Conservation (phyloP, 495 filamentous ascomycete species). For the Tuber microsphaerosporum region DNA sequence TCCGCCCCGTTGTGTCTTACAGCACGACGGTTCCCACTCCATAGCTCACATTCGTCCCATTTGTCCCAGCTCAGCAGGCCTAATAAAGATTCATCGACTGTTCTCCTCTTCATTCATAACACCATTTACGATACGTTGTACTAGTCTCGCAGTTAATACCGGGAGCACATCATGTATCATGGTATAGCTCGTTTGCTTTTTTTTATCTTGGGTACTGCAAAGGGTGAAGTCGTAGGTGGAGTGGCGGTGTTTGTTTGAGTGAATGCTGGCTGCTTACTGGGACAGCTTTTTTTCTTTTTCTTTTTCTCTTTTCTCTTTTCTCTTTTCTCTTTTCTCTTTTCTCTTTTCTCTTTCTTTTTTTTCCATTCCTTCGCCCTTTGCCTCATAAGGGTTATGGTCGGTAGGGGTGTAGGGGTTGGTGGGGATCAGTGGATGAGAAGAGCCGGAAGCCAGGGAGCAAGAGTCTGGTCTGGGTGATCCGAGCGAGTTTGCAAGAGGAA, state of each 20-base stretch:
- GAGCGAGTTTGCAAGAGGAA: not conserved
- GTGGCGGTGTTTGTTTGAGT: not conserved
- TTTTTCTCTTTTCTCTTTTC: no score
- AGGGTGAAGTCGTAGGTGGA: not conserved
- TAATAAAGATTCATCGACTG: not conserved
- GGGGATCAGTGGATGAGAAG: not conserved
- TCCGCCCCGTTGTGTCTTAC: constrained; percentile 20
- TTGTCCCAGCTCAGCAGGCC: not conserved
- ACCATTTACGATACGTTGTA: not conserved
- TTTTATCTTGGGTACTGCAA: not conserved
- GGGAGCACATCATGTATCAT: constrained; percentile 1
- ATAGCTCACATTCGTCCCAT: not conserved
- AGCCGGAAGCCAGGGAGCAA: not conserved
- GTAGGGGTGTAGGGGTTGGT: not conserved
- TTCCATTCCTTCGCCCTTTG: not conserved
- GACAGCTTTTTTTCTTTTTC: not conserved
- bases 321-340: not conserved
- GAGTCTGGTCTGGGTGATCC: constrained; percentile 2
- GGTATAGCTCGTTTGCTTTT: not conserved
- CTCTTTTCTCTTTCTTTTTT: not conserved
- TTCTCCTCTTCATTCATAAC: not conserved
- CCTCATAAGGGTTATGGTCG: not conserved
- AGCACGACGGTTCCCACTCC: not conserved
- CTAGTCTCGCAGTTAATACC: not conserved
- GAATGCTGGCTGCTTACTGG: constrained; percentile 1